Conservation (phyloP, 257 asterid species). For the Przewalskia tangutica region DNA sequence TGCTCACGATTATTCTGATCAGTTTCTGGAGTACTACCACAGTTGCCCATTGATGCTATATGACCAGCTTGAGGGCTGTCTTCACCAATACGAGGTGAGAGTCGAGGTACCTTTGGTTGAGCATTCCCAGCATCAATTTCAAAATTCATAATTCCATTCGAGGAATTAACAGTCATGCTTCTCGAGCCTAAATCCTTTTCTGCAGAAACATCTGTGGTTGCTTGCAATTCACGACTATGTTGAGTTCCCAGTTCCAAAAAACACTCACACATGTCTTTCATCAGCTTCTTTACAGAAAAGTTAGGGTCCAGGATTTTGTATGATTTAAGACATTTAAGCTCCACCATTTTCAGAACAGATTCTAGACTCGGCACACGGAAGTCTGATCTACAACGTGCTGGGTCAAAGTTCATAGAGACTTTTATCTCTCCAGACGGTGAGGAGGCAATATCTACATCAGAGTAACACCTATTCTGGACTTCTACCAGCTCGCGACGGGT, state of each 20-base stretch:
- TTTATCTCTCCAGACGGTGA: conserved; percentile 50
- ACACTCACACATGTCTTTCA: conserved; percentile 48
- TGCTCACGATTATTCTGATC: conserved; percentile 23
- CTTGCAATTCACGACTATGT: conserved; percentile 17
- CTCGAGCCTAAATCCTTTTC: conserved; percentile 2
- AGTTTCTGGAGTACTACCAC: conserved; percentile 16
- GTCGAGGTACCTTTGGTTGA: conserved; percentile 14
- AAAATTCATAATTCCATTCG: conserved; percentile 16
- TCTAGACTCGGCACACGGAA: conserved; percentile 41
- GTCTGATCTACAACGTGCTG: conserved; percentile 24
- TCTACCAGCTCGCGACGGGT: conserved; percentile 13
- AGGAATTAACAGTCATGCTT: conserved; percentile 11
- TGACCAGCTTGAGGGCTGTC: conserved; percentile 18
- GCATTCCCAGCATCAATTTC: conserved; percentile 20
- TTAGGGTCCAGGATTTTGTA: conserved; percentile 29
- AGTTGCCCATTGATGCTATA: conserved; percentile 17
- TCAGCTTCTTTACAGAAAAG: conserved; percentile 37
- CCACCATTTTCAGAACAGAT: conserved; percentile 33
- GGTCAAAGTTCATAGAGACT: conserved; percentile 30
- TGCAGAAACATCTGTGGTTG: conserved; percentile 6
- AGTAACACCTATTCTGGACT: conserved; percentile 16
- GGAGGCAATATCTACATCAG: conserved; percentile 45
- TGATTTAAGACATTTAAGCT: conserved; percentile 38
- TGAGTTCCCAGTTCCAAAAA: conserved; percentile 39
- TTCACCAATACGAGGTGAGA: conserved; percentile 23